Base-by-base conservation (phyloP, 2,329 filamentous ascomycete species). In the Lithohypha guttulata region DNA sequence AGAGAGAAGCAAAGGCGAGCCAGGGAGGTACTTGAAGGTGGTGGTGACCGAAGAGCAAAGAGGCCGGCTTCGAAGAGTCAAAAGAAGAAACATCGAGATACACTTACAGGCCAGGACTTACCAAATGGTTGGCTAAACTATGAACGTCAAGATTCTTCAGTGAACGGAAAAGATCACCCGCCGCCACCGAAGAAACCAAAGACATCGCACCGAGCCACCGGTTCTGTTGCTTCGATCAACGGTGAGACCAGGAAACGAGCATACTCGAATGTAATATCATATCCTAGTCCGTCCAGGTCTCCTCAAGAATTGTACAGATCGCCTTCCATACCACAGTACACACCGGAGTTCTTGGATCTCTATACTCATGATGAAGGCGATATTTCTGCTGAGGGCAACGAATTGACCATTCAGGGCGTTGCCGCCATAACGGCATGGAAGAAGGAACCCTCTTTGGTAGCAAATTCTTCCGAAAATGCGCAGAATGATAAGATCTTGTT, bases 51-150 rank as follows among this genome's bases (percentile, higher is more conserved):
- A 62, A 84, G 83, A 63, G 52, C 75, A 42, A 83, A 87, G 60
- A 75, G 86, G 45, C 75, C 79, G 6, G 72, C 79, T 5, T 69
- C 82, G 9, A 94, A 94, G 59, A 81, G 73, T 56, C 81, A 86
- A 56, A 94, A 87, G 68, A 95, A 93, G 68, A 93, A 87, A 61
- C 60, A 73, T 25, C 93, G 86, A 57, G 83, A 86, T 35, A 54
- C 57, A 19, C 55, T 59, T 7, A 63, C 61, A 19, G 77, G 78
- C 29, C 52, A 61, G 11, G 59, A 79, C 21, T 73, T 77, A 52
- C 63, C 77, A 35, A 87, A 86, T 55, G 81, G 81, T 35, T 77
- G 66, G 64, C 59, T 65, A 19, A 51, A 75, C 35, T 64, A 68
- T 28, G 66, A 72, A 41, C 71, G 74, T 44, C 66, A 70, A 42